Conservation (phyloP, 176 grass and related monocot species). For the Aegilops tauschii region DNA sequence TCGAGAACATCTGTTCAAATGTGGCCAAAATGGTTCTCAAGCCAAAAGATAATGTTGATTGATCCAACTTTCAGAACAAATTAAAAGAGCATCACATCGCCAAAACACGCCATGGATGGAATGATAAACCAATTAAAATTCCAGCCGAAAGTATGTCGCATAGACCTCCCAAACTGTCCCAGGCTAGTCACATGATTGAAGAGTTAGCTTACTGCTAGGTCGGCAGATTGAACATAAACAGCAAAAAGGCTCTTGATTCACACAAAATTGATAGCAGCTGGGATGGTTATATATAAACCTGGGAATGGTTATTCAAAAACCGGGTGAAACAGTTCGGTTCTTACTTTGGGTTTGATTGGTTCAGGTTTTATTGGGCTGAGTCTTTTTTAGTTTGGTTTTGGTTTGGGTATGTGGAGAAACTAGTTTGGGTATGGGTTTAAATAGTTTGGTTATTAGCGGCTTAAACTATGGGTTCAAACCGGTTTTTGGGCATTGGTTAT, state of each 20-base stretch:
- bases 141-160: conserved; percentile 25
- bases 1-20: too few species aligned
- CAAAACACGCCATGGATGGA: background rate
- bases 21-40: background rate
- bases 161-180: background rate
- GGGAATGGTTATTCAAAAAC: too few species aligned
- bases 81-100: conserved; percentile 3
- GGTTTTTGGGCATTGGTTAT: too few species aligned
- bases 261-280: background rate
- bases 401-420: too few species aligned
- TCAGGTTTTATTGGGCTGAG: too few species aligned
- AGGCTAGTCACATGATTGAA: background rate
- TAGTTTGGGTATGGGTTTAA: too few species aligned
- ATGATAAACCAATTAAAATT: conserved; percentile 16
- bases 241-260: background rate
- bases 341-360: too few species aligned
- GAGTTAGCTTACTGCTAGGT: conserved; percentile 30
- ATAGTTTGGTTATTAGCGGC: too few species aligned
- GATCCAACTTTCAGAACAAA: background rate
- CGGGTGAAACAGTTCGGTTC: too few species aligned
- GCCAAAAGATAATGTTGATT: background rate
- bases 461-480: too few species aligned
- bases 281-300: background rate
- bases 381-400: too few species aligned
- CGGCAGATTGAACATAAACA: conserved; percentile 12